phyloP scores from a whole-genome alignment of 225 moss, liverwort and hornwort species.

The Lunularia cruciata region DNA sequence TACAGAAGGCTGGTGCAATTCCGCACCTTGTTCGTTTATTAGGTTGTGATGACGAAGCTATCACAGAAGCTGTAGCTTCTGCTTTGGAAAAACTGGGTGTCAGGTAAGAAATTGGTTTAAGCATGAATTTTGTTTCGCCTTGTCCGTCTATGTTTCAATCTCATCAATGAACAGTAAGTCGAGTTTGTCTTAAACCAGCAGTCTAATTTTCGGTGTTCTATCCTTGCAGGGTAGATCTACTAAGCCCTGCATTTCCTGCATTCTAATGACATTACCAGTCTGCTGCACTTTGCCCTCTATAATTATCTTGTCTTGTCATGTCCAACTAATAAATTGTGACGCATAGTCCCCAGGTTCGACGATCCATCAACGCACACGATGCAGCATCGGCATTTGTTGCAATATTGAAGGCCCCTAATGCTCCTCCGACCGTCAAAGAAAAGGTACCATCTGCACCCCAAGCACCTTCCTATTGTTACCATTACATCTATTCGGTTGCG shows the following conservation, averaged over 20 bases:
- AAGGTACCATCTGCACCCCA: constrained; percentile 37
- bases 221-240: no score
- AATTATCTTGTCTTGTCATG: no score
- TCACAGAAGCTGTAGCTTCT: constrained; percentile 63
- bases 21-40: constrained; percentile 81
- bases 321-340: constrained; percentile 16
- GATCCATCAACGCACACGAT: constrained; percentile 80
- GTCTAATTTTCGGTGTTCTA: background rate
- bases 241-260: no score
- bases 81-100: constrained; percentile 69
- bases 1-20: constrained; percentile 80
- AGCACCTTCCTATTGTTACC: background rate
- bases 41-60: constrained; percentile 75
- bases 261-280: no score
- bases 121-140: background rate
- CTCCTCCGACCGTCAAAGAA: constrained; percentile 58
- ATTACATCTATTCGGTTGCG: no score
- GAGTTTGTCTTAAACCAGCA: no score
- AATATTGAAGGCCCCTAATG: constrained; percentile 65
- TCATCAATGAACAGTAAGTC: no score
- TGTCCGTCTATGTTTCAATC: no score
- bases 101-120: constrained; percentile 39
- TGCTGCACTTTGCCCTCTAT: no score
- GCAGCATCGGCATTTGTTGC: constrained; percentile 79
- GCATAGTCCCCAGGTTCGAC: constrained; percentile 69